Base-by-base conservation (phyloP, 805 yeast species). In the Priceomyces haplophilus region DNA sequence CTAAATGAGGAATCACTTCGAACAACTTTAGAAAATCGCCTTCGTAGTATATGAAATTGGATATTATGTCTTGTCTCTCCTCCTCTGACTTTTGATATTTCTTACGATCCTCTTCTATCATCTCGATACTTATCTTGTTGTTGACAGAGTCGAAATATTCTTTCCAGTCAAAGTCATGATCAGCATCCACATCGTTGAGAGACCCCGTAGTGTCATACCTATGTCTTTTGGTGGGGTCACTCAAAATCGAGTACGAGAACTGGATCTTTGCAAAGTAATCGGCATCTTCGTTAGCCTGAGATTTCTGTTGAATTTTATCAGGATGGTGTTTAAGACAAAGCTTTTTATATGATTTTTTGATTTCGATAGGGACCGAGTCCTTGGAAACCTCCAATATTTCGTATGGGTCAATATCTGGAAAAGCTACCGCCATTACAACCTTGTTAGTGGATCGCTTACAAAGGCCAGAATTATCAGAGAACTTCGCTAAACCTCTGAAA, bases 1-100 rank as follows among this genome's bases (percentile, higher is more conserved):
- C 89, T 40, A 85, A 72, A 61, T 89, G 96, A 7, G 93, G 85
- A 3, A 89, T 82, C 25, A 73, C 70, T 57, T 88, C 95, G 55
- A 88, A 85, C 4, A 88, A 65, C 39, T 70, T 68, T 36, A 82
- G 67, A 52, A 88, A 78, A 52, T 86, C 87, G 4, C 96, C 96
- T 11, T 78, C 73, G 35, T 73, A 72, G 50, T 70, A 77, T 7
- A 69, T 60, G 65, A 83, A 83, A 38, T 75, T 70, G 36, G 77
- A 75, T 34, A 79, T 44, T n/a, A 89, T 72, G 55, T 89, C 96
- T 3, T 65, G 66, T 36, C 54, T 58, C 49, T 83, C 89, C 50
- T 82, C 86, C 4, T 52, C 54, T n/a, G 82, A 73, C 3, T 70
- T 75, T 52, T 83, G 88, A 55, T 88, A 88, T 38, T 67, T 73